Base-by-base conservation (phyloP, 768 basidiomycete genomes). In the Guyanaporus albipodus region DNA sequence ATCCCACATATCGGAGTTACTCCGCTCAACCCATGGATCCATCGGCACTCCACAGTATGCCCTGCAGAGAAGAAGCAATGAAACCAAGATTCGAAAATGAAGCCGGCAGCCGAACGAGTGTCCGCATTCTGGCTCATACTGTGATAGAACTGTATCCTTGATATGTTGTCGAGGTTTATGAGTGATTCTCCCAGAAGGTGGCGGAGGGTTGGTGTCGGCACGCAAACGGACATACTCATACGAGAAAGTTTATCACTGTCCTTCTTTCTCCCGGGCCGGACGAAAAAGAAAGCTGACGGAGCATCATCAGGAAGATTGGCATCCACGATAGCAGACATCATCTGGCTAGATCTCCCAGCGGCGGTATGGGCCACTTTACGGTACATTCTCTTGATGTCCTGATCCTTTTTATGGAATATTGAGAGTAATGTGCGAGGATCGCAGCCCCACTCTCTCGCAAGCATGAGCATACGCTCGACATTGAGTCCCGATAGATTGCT, bases 231-330 rank as follows among this genome's bases (percentile, higher is more conserved):
- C 6, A 4, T 33, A 15, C 9, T 1, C 11, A 1, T 10, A 12
- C 6, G 5, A n/a, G 15, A 1, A 12, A 11, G n/a, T 1, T 1
- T 0, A 6, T 9, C 15, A 4, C 0, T 1, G 2, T 8, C 9
- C 3, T 8, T 4, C 22, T 3, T 14, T 0, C 5, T 4, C 3
- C 7, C 4, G 3, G 44, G 44, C 4, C 35, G 36, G 24, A 17
- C 10, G 28, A 38, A 48, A 21, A 37, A 48, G 23, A 32, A 32
- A 0, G 12, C 2, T 4, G 18, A 29, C 18, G 15, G 41, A 3
- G 14, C 14, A 8, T 41, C 31, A n/a, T n/a, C n/a, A n/a, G n/a
- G n/a, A n/a, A n/a, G n/a, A n/a, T n/a, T n/a, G n/a, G n/a, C n/a
- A n/a, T n/a, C n/a, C n/a, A n/a, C n/a, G n/a, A n/a, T n/a, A n/a